These are phyloP conservation scores for Peronospora belbahrii DNA, from an alignment of 352 stramenopile genomes.

Conservation along the genomic window DNA sequence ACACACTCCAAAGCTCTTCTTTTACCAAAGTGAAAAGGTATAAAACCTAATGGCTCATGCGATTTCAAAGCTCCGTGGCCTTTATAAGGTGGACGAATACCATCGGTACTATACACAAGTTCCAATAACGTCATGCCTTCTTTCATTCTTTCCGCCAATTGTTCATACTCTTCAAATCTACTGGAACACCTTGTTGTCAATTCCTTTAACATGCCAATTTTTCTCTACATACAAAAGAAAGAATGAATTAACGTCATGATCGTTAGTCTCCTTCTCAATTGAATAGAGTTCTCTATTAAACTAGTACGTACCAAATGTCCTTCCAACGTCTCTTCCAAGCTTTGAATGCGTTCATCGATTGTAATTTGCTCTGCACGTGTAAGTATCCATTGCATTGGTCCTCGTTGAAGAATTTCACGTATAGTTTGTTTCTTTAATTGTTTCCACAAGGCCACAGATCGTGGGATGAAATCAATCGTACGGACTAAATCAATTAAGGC, in stretches of 20 bases:
- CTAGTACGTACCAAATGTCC: conserved; percentile 41
- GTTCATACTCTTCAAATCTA: conserved; percentile 25
- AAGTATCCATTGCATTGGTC: conserved; percentile 57
- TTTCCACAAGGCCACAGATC: conserved; percentile 65
- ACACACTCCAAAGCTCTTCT: not conserved
- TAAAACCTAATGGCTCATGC: conserved; percentile 37
- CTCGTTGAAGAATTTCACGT: conserved; percentile 41
- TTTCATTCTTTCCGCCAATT: conserved; percentile 31
- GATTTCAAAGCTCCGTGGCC: conserved; percentile 48
- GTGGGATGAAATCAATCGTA: conserved; percentile 66
- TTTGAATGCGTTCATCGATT: conserved; percentile 49
- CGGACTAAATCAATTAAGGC: conserved; percentile 53
- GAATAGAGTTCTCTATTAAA: not conserved
- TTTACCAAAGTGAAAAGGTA: conserved; percentile 41
- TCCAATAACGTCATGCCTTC: conserved; percentile 44
- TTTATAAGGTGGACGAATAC: conserved; percentile 46
- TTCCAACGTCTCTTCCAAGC: conserved; percentile 60
- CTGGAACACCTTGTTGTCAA: conserved; percentile 35
- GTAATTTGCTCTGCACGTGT: conserved; percentile 47
- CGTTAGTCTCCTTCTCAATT: not conserved
- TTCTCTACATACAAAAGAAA: too few relatives aligned
- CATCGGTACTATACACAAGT: conserved; percentile 49
- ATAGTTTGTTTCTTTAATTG: conserved; percentile 34
- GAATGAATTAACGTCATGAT: too few relatives aligned
- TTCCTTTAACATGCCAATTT: conserved; percentile 68